Base-by-base conservation (phyloP, 2,329 filamentous ascomycete genomes). In the Alternaria ethzedia region DNA sequence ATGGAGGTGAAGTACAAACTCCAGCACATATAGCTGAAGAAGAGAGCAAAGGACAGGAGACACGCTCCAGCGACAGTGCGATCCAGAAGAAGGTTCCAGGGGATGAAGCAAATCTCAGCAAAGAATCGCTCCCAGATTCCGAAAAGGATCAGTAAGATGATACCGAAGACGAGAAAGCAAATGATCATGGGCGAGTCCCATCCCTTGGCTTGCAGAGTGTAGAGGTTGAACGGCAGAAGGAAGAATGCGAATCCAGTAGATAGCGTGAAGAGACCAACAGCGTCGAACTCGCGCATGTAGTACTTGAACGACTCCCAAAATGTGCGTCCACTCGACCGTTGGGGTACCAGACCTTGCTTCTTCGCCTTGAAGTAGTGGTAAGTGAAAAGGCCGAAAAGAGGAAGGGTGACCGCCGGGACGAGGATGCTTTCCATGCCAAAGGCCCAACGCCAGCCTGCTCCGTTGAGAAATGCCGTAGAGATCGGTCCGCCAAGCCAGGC, bases 391-490 rank as follows among this genome's bases (percentile, higher is more conserved):
- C 82, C 74, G n/a, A 86, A 86, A 12, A 92, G 80, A 0, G 90
- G 90, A 6, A 88, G 66, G n/a, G 85, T 85, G 23, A 90, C 83
- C 51, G 84, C 78, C 1, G 89, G 88, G 7, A 88, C 81, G 63
- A 92, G 83, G 65, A 93, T 88, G 32, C 86, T 82, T 76, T 89
- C 91, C 69, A 84, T 83, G 25, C 89, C 90, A 70, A 89, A 91
- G 2, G 83, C 88, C 90, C 90, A 92, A 50, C 88, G 85, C 86
- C 87, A 91, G 3, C 84, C 81, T 6, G 84, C 81, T 0, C 83
- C 77, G 13, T 68, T 57, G 59, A 90, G 85, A 3, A 82, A 83
- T 6, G 57, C 65, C 13, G 59, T 47, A 11, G 72, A 63, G 10
- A 74, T 47, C 7, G 73, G 70, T 5, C 70, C 68, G 1, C 59